A percentile compares a stretch with the other conserved stretches of the same genome.
phyloP scores from a whole-genome alignment of 2,329 filamentous ascomycete species.

The Didymella segeticola region DNA sequence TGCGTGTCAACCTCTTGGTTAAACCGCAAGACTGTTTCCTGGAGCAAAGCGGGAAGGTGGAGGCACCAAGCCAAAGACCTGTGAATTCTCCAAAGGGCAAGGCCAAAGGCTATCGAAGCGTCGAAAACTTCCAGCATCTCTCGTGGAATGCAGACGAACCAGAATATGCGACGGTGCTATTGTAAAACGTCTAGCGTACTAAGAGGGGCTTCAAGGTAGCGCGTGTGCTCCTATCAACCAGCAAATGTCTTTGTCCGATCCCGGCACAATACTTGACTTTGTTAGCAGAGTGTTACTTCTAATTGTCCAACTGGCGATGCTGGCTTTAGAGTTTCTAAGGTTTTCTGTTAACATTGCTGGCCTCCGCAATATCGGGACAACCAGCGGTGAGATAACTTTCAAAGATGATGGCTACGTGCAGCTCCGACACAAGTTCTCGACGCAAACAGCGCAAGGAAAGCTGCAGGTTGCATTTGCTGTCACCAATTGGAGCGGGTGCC shows the following conservation, averaged over 20 bases:
- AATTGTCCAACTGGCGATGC: background rate
- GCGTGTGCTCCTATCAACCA: background rate
- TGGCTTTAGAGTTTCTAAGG: background rate
- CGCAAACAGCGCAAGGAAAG: background rate
- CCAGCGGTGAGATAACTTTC: constrained; percentile 18
- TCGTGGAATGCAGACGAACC: too few relatives aligned
- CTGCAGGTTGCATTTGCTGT: background rate
- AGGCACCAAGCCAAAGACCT: too few relatives aligned
- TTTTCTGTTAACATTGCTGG: background rate
- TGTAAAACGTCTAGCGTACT: too few relatives aligned
- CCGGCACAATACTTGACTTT: background rate
- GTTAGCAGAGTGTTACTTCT: background rate
- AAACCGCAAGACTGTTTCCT: too few relatives aligned
- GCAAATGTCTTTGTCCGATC: background rate
- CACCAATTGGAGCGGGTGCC: constrained; percentile 2
- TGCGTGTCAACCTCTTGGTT: too few relatives aligned
- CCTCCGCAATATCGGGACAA: background rate
- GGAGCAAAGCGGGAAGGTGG: too few relatives aligned
- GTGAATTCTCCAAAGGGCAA: too few relatives aligned
- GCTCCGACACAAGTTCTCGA: too few relatives aligned
- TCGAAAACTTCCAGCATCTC: too few relatives aligned
- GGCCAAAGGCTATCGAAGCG: too few relatives aligned
- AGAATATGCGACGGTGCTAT: too few relatives aligned
- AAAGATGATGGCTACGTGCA: constrained; percentile 6
- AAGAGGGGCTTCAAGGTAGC: constrained; percentile 48